Base-by-base conservation (phyloP, 2,329 filamentous ascomycete species). In the Pseudonectria foliicola region DNA sequence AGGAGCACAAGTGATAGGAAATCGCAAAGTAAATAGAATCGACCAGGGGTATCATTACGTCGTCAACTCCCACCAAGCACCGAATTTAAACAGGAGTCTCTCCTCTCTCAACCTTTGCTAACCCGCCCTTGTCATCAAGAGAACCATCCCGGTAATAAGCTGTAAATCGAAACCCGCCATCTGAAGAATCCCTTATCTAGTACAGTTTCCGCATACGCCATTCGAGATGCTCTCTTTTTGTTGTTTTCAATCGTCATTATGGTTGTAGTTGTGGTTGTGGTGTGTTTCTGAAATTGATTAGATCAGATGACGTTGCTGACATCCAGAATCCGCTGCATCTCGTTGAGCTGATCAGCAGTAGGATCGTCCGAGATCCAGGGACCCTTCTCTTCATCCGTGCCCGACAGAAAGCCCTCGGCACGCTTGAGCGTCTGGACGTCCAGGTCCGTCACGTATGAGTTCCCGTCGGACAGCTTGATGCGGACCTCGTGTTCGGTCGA, bases 401-500 rank as follows among this genome's bases (percentile, higher is more conserved):
- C 82, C 42, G 71, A 72, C 48, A 81, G 80, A 54, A 96, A 81
- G 18, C 83, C 90, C 48, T 93, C 78, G n/a, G 89, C 87, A 23
- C 90, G 77, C 60, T 84, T 82, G 56, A 96, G 61, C 2, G 89
- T 95, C 66, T 92, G 82, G 33, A 95, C 77, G 55, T 96, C 92
- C 29, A 98, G 71, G 55, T 96, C 92, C 6, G 90, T 96, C 26
- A 95, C 81, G 57, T 94, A 96, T 2, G 77, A 73, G 53, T 83
- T 79, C 54, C 77, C 77, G 54, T 86, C 82, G 15, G 75, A 75
- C 13, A 95, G 72, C 60, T 80, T 80, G 60, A 95, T 72, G 54
- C 90, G 86, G 25, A 96, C 87, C 64, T 98, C 92, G 54, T 92
- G 89, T 51, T 95, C 88, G 12, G 85, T 88, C 49, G 89, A 87